phyloP scores from a whole-genome alignment of 2,329 filamentous ascomycete species.

The Alternaria longipes region DNA sequence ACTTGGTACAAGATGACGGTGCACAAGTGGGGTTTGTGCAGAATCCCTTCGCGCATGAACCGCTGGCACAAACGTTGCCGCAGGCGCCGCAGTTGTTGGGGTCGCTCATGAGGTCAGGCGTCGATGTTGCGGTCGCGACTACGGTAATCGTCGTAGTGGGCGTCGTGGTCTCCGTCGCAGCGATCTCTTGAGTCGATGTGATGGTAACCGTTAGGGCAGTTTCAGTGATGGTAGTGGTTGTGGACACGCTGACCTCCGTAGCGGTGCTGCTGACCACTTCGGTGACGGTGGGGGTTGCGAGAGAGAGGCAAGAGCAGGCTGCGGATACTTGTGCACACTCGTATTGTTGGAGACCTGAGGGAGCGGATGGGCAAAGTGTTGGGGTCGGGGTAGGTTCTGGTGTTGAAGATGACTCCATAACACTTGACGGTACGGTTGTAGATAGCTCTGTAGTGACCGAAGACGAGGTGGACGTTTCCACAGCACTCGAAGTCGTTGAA shows the following conservation, averaged over 20 bases:
- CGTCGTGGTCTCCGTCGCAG: neutral
- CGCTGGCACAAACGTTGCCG: neutral
- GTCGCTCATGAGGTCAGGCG: neutral
- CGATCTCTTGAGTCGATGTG: neutral
- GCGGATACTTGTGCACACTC: neutral
- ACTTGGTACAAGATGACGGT: neutral
- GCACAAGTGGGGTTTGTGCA: neutral
- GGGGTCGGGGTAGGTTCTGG: neutral
- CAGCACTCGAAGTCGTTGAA: neutral
- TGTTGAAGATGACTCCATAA: neutral
- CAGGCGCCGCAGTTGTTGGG: slow-evolving; percentile 6
- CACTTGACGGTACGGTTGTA: fast-evolving
- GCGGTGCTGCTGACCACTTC: slow-evolving; percentile 1
- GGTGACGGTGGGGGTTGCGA: neutral
- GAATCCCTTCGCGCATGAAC: neutral
- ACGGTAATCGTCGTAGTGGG: neutral
- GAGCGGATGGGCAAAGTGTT: slow-evolving; percentile 1
- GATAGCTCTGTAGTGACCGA: neutral
- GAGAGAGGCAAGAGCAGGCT: slow-evolving; percentile 2
- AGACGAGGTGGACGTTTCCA: neutral
- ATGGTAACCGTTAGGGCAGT: neutral
- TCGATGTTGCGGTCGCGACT: neutral
- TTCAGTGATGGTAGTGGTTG: neutral
- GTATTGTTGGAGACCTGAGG: neutral
- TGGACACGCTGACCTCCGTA: neutral